Percentiles rank a stretch among this genome's conserved stretches.
Evolutionary conservation across 139 green algal genomes (phyloP).

Genomic region (Chlorella sp.): DNA sequence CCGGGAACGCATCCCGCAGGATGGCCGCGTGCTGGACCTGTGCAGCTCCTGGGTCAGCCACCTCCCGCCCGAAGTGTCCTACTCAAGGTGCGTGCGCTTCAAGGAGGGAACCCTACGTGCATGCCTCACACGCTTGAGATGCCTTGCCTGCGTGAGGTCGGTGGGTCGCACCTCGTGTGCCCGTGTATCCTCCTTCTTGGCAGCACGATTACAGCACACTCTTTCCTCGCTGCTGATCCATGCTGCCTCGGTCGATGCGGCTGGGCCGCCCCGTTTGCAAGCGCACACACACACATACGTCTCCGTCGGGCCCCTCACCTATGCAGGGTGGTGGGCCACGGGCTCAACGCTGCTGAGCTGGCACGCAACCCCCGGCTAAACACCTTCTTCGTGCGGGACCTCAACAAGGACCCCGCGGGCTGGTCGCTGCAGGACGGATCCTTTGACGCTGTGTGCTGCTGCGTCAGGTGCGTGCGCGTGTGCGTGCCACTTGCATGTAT

Average conservation of each 20-base stretch:
- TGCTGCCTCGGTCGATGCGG: no score
- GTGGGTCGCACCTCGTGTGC: no score
- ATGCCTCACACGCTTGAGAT: no score
- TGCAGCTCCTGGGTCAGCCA: constrained; percentile 75
- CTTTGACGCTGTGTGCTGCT: constrained; percentile 79
- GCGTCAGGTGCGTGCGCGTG: constrained; percentile 48
- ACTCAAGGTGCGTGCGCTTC: constrained; percentile 34
- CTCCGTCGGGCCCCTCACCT: no score
- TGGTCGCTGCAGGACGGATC: constrained; percentile 55
- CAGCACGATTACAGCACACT: no score
- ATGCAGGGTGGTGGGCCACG: constrained; percentile 71
- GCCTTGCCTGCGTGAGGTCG: no score
- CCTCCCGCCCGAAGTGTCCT: constrained; percentile 60
- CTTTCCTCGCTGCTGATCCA: no score
- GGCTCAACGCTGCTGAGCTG: constrained; percentile 85
- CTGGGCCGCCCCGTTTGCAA: no score
- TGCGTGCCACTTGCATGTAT: neutral
- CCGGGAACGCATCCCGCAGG: constrained; percentile 51
- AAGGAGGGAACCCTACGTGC: no score
- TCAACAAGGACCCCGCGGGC: constrained; percentile 60
- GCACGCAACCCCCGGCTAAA: constrained; percentile 54
- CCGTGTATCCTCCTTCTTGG: no score
- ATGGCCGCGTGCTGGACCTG: constrained; percentile 57
- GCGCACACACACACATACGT: no score
- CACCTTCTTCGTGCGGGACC: constrained; percentile 67